Evolutionary conservation across 495 filamentous ascomycete genomes (phyloP), one percentile per base, ranked within the genome.

Genomic region (Podospora tetraspora): DNA sequence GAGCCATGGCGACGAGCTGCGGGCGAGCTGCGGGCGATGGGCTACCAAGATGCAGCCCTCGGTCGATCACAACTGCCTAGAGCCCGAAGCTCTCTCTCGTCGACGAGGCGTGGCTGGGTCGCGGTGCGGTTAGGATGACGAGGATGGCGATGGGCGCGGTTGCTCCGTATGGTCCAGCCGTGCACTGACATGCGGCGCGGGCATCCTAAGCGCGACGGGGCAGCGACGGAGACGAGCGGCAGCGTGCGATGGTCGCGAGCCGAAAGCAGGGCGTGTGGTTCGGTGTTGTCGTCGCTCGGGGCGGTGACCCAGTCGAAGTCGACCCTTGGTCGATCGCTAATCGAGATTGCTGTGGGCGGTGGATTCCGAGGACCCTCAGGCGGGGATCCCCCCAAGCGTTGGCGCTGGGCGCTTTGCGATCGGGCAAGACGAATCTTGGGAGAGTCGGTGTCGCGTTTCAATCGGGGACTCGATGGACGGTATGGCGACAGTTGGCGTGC

Each of bases 1-100:
- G 87, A 80, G 90, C 85, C 90, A 93, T 93, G 79, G 67, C 76
- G 22, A 70, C 68, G 56, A 64, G 62, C 32, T 56, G 43, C 21
- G 12, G 59, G 58, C 24, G 16, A 32, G 52, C 37, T 23, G 22
- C 22, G 19, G 22, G 57, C 22, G 32, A 65, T 52, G 65, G 65
- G 30, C 65, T 61, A 59, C 63, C 52, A 37, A n/a, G 63, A 21
- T 25, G 63, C 29, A 43, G 65, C 65, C 65, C 27, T 56, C 52
- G 22, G 34, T 60, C 21, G 16, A 58, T 43, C 43, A 63, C 65
- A 13, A 29, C 59, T 60, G 59, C 23, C 23, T 25, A 60, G 27
- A 60, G 23, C 59, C 10, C 59, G 59, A 9, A 25, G 59, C 13
- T 52, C 23, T 60, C 11, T 25, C 27, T 27, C 27, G 27, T 6